phyloP scores from a whole-genome alignment of 2,329 filamentous ascomycete genomes.

The Hymenoscyphus fructigenus region DNA sequence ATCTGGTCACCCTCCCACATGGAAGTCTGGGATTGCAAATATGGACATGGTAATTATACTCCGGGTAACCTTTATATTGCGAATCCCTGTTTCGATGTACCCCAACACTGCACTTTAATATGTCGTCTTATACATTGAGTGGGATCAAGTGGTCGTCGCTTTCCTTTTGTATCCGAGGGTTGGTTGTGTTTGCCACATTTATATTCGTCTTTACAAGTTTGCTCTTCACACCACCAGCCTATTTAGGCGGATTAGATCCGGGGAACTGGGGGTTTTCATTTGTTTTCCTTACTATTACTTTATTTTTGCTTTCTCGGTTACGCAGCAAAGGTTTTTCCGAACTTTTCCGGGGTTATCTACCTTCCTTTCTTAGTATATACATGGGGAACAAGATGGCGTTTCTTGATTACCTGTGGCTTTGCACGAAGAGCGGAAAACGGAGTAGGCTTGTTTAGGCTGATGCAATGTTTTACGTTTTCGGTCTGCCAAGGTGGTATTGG shows the following conservation, averaged over 20 bases:
- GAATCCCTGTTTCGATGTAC: not conserved
- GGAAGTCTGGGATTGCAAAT: not conserved
- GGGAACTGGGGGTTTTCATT: not conserved
- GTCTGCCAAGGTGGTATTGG: too few species aligned
- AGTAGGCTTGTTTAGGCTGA: too few species aligned
- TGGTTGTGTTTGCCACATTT: not conserved
- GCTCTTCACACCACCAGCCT: not conserved
- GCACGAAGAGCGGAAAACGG: too few species aligned
- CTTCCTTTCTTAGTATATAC: not conserved
- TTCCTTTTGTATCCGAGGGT: not conserved
- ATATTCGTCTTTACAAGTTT: not conserved
- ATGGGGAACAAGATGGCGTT: too few species aligned
- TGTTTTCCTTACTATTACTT: not conserved
- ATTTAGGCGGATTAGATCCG: not conserved
- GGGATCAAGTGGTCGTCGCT: not conserved
- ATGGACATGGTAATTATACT: not conserved
- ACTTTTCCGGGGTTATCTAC: not conserved
- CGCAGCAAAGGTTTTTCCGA: not conserved
- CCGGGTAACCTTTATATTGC: not conserved
- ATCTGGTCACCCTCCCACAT: not conserved
- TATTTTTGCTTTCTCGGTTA: not conserved
- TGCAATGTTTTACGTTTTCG: too few species aligned
- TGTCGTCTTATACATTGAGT: not conserved
- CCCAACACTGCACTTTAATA: not conserved
- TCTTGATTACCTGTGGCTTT: too few species aligned